Conservation (phyloP, 1,139 yeast genomes). For the Geotrichum restrictum region DNA sequence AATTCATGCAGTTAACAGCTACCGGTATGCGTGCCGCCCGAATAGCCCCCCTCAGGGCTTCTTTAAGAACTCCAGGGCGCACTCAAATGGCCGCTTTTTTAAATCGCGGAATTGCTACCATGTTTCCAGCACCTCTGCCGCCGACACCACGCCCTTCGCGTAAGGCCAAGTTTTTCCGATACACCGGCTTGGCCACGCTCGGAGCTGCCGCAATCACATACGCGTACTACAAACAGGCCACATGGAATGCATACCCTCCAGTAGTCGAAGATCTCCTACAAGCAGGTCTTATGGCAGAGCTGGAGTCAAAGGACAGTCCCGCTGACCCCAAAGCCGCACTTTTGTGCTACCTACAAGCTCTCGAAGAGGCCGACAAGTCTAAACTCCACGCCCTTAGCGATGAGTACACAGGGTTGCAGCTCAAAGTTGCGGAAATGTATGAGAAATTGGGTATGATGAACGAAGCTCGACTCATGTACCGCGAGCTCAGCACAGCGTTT, state of each 20-base stretch:
- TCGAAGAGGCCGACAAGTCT: slow-evolving; percentile 45
- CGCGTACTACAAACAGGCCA: slow-evolving; percentile 18
- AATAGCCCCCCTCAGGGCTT: not conserved
- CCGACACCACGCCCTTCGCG: slow-evolving; percentile 4
- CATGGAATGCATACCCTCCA: slow-evolving; percentile 44
- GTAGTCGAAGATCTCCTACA: slow-evolving; percentile 66
- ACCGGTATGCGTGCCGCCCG: not conserved
- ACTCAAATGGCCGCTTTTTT: not conserved
- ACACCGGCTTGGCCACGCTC: not conserved
- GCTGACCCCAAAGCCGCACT: slow-evolving; percentile 64
- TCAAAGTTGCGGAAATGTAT: slow-evolving; percentile 83
- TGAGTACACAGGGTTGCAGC: slow-evolving; percentile 79
- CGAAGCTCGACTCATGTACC: slow-evolving; percentile 63
- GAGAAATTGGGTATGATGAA: slow-evolving; percentile 57
- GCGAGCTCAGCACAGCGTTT: slow-evolving; percentile 65
- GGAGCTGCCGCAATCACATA: slow-evolving; percentile 2
- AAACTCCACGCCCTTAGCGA: slow-evolving; percentile 46
- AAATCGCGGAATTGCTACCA: not conserved
- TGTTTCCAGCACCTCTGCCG: slow-evolving; percentile 11
- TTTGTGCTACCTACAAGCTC: slow-evolving; percentile 58
- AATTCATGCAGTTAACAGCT: no score
- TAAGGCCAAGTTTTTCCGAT: not conserved
- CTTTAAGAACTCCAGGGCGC: not conserved
- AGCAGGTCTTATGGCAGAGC: slow-evolving; percentile 78
- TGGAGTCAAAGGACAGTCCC: slow-evolving; percentile 38